These are phyloP conservation scores for Esteya vermicola DNA, from an alignment of 2,329 filamentous ascomycete species.

Conservation along the genomic window DNA sequence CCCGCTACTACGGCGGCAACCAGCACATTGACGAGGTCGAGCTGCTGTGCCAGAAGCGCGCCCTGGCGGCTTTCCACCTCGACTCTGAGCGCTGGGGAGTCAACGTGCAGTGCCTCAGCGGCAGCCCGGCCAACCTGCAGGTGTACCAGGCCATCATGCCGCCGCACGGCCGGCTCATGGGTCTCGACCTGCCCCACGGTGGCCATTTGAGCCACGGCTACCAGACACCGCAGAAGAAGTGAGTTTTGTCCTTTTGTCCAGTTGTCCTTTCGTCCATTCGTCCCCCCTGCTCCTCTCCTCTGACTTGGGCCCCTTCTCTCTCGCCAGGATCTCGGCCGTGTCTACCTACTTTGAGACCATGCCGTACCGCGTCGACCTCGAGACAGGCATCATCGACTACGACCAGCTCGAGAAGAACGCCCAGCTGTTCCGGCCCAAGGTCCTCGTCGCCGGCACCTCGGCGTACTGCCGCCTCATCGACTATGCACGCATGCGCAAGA, in stretches of 20 bases:
- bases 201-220: constrained; percentile 95
- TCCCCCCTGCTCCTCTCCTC: constrained; percentile 98
- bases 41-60: constrained; percentile 85
- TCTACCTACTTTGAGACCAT: constrained; percentile 99
- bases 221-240: constrained; percentile 89
- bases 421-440: constrained; percentile 84
- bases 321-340: constrained; percentile 75
- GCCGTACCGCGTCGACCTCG: constrained; percentile 80
- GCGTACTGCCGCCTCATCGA: constrained; percentile 98
- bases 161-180: constrained; percentile 92
- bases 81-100: constrained; percentile 90
- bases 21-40: constrained; percentile 97
- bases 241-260: constrained; percentile 17
- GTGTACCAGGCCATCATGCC: constrained; percentile 97
- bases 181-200: constrained; percentile 85
- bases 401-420: constrained; percentile 83
- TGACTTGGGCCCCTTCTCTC: constrained; percentile 39
- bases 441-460: constrained; percentile 90
- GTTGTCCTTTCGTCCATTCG: constrained; percentile 43
- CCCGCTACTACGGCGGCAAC: constrained; percentile 98
- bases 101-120: constrained; percentile 90
- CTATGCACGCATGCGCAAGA: constrained; percentile 90
- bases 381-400: constrained; percentile 96
- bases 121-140: constrained; percentile 92
- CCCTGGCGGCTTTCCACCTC: constrained; percentile 79